phyloP scores from a whole-genome alignment of 2,329 filamentous ascomycete genomes.

The Sarocladiaceae sp. region DNA sequence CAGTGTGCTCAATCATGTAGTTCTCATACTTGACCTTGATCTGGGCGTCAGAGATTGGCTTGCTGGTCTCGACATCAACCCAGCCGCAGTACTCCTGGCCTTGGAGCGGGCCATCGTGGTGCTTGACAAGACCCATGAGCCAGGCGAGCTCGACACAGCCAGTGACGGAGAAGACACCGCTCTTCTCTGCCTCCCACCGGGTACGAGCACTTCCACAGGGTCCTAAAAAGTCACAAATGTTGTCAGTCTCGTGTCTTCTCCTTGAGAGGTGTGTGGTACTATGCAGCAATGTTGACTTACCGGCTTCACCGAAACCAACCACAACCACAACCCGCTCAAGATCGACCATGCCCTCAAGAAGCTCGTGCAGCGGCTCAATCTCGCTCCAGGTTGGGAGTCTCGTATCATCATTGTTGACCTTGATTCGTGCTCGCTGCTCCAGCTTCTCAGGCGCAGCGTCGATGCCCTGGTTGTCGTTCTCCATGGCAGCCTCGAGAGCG shows the following conservation, averaged over 20 bases:
- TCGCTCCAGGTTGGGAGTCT: conserved; percentile 88
- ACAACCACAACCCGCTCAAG: conserved; percentile 98
- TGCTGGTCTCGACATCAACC: conserved; percentile 90
- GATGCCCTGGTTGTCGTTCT: conserved; percentile 85
- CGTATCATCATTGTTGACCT: conserved; percentile 94
- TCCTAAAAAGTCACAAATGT: no score
- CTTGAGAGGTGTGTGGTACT: no score
- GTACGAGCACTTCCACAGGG: conserved; percentile 98
- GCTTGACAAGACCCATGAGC: conserved; percentile 99
- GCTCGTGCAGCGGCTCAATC: conserved; percentile 80
- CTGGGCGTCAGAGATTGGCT: conserved; percentile 97
- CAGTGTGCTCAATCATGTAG: conserved; percentile 89
- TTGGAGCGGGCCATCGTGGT: conserved; percentile 94
- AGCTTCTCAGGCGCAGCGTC: conserved; percentile 93
- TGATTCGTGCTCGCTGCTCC: conserved; percentile 93
- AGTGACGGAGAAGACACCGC: conserved; percentile 93
- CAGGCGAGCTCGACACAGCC: conserved; percentile 99
- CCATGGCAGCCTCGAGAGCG: conserved; percentile 90
- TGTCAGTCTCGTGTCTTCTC: no score
- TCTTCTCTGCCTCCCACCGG: conserved; percentile 98
- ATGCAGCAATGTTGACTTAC: no score
- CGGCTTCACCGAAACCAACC: conserved; percentile 91
- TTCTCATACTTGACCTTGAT: conserved; percentile 98
- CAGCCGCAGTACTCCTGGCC: conserved; percentile 94
- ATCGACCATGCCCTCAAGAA: conserved; percentile 96